phyloP scores from a whole-genome alignment of 2,329 filamentous ascomycete species.

The Dactylonectria macrodidyma region DNA sequence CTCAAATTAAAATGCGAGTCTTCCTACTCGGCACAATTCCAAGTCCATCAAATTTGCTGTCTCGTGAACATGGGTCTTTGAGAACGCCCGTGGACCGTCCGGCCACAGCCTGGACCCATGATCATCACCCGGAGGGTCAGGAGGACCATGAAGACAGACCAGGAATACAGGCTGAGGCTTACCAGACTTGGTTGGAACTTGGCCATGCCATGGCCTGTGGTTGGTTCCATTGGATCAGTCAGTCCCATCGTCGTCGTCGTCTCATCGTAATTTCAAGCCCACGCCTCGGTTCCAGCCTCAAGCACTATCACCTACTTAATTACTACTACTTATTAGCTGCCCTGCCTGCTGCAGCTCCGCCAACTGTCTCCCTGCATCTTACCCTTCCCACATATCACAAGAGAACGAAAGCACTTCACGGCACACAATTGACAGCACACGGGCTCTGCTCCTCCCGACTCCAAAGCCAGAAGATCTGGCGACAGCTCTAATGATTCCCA shows the following conservation, averaged over 20 bases:
- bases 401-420: too few relatives aligned
- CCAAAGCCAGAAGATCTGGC: background rate
- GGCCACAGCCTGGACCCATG: slow-evolving; percentile 21
- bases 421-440: background rate
- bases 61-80: slow-evolving; percentile 14
- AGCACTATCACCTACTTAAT: slow-evolving; percentile 9
- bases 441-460: background rate
- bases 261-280: slow-evolving; percentile 39
- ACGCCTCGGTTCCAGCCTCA: slow-evolving; percentile 30
- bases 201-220: slow-evolving; percentile 1
- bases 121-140: slow-evolving; percentile 6
- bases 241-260: slow-evolving; percentile 24
- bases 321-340: too few relatives aligned
- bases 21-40: slow-evolving; percentile 14
- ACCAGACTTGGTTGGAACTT: too few relatives aligned
- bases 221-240: slow-evolving; percentile 20
- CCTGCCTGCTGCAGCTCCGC: slow-evolving; percentile 2
- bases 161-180: slow-evolving; percentile 7
- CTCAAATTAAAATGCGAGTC: slow-evolving; percentile 8
- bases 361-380: slow-evolving; percentile 6
- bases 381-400: background rate
- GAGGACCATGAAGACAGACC: too few relatives aligned
- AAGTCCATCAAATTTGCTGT: slow-evolving; percentile 12
- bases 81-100: slow-evolving; percentile 3
- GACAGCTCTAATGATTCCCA: background rate